Percentiles rank a stretch among this genome's conserved stretches.
Conservation (phyloP, 106 monocot genomes). For the Gastrodia elata region DNA sequence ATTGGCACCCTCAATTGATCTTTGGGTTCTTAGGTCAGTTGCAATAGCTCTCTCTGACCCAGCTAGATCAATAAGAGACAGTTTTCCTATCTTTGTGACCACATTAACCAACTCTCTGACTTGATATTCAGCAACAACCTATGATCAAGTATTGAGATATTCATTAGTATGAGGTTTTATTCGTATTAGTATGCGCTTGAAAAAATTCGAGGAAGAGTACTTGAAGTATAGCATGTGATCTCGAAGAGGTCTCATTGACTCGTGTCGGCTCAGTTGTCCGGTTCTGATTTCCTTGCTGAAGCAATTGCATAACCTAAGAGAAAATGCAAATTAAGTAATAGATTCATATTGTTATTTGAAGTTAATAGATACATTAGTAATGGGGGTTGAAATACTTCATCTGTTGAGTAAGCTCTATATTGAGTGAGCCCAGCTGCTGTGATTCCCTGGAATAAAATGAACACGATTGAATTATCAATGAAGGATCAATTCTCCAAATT, state of each 20-base stretch:
- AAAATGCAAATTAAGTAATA: neutral
- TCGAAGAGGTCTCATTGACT: conserved; percentile 86
- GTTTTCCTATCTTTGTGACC: conserved; percentile 52
- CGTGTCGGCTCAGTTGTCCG: conserved; percentile 92
- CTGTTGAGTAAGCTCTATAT: conserved; percentile 86
- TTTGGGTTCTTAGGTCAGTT: conserved; percentile 71
- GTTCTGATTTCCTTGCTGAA: conserved; percentile 90
- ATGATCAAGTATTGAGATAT: neutral
- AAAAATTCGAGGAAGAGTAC: conserved; percentile 10
- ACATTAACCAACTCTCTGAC: conserved; percentile 26
- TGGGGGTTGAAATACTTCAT: conserved; percentile 39
- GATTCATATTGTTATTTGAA: neutral
- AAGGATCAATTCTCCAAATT: neutral
- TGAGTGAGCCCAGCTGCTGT: conserved; percentile 80
- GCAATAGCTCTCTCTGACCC: conserved; percentile 91
- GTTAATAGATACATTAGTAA: neutral
- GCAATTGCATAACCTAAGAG: conserved; percentile 81
- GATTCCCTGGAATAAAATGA: conserved; percentile 72
- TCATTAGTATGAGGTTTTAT: neutral
- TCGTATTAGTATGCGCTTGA: neutral
- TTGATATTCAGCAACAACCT: conserved; percentile 75
- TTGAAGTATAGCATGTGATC: conserved; percentile 93
- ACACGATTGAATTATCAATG: neutral
- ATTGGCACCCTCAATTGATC: conserved; percentile 91
- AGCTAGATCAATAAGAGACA: conserved; percentile 90